Conservation (phyloP, 2,329 filamentous ascomycete species). For the Aschersonia sp. region DNA sequence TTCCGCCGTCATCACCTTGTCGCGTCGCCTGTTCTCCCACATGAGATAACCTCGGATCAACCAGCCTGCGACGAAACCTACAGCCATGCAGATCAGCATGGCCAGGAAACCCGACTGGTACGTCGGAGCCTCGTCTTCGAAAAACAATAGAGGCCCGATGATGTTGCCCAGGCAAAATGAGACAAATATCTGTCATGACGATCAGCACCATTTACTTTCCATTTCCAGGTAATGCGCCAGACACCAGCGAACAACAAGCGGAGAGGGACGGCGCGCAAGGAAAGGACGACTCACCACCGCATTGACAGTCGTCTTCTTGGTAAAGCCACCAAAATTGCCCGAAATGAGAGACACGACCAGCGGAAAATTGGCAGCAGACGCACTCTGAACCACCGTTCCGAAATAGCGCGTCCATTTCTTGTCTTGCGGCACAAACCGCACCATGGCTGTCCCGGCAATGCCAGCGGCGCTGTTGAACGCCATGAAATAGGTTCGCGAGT, state of each 20-base stretch:
- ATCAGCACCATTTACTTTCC: background rate
- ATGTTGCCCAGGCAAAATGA: slow-evolving; percentile 47
- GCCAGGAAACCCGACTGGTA: slow-evolving; percentile 49
- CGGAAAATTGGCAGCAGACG: slow-evolving; percentile 26
- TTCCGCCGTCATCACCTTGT: slow-evolving; percentile 10
- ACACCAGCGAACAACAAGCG: background rate
- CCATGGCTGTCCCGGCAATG: slow-evolving; percentile 10
- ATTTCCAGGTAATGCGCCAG: background rate
- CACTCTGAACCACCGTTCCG: slow-evolving; percentile 35
- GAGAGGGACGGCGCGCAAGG: background rate
- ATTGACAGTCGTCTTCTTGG: slow-evolving; percentile 46
- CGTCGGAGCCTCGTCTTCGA: slow-evolving; percentile 37
- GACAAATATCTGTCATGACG: slow-evolving; percentile 28
- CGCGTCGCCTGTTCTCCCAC: slow-evolving; percentile 38
- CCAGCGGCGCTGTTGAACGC: slow-evolving; percentile 7
- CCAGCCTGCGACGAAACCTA: slow-evolving; percentile 26
- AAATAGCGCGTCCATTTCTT: slow-evolving; percentile 12
- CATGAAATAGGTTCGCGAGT: slow-evolving; percentile 14
- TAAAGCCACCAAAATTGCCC: slow-evolving; percentile 46
- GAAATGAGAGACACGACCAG: slow-evolving; percentile 41
- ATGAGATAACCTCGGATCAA: slow-evolving; percentile 35
- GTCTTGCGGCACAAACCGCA: slow-evolving; percentile 8
- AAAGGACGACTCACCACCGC: slow-evolving; percentile 26
- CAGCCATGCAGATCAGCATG: slow-evolving; percentile 44
- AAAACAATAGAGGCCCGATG: slow-evolving; percentile 45